Percentiles rank a stretch among this genome's conserved stretches.
These are phyloP conservation scores for Phytopythium ostracodes DNA, from an alignment of 352 stramenopile genomes.

Conservation along the genomic window DNA sequence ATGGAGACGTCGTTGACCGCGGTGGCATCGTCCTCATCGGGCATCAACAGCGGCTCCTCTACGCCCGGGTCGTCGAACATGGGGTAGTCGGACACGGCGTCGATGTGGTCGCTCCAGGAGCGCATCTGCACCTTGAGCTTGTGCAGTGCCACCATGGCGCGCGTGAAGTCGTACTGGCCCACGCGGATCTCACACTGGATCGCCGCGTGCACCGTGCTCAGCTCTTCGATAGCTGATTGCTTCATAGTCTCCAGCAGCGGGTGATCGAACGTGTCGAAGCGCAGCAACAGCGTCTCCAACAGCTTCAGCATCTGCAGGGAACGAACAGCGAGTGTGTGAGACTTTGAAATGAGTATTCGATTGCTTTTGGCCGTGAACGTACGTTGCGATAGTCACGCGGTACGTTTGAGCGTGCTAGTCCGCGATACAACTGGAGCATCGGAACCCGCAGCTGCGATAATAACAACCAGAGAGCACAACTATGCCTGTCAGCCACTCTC, in stretches of 20 bases:
- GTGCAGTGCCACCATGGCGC: slow-evolving; percentile 68
- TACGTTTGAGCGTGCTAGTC: slow-evolving; percentile 37
- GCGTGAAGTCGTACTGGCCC: slow-evolving; percentile 73
- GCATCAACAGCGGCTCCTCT: slow-evolving; percentile 16
- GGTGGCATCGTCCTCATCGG: slow-evolving; percentile 38
- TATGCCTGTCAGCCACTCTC: neutral
- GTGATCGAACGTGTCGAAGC: slow-evolving; percentile 63
- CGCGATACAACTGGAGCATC: slow-evolving; percentile 72
- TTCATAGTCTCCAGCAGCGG: slow-evolving; percentile 64
- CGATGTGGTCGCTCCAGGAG: slow-evolving; percentile 79
- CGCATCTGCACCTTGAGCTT: slow-evolving; percentile 60
- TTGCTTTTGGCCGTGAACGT: slow-evolving; percentile 2
- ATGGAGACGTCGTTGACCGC: slow-evolving; percentile 47
- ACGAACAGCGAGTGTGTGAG: neutral
- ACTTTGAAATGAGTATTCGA: neutral
- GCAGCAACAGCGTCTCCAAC: slow-evolving; percentile 47
- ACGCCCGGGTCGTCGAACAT: slow-evolving; percentile 48
- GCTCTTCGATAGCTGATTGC: slow-evolving; percentile 65
- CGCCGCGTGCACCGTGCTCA: slow-evolving; percentile 58
- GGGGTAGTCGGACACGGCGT: slow-evolving; percentile 71
- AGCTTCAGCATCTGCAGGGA: slow-evolving; percentile 32
- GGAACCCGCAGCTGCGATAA: slow-evolving; percentile 48
- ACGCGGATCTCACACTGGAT: slow-evolving; percentile 67
- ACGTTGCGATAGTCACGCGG: slow-evolving; percentile 57
- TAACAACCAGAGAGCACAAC: neutral